Conservation (phyloP, 495 filamentous ascomycete genomes). For the Letharia lupina region DNA sequence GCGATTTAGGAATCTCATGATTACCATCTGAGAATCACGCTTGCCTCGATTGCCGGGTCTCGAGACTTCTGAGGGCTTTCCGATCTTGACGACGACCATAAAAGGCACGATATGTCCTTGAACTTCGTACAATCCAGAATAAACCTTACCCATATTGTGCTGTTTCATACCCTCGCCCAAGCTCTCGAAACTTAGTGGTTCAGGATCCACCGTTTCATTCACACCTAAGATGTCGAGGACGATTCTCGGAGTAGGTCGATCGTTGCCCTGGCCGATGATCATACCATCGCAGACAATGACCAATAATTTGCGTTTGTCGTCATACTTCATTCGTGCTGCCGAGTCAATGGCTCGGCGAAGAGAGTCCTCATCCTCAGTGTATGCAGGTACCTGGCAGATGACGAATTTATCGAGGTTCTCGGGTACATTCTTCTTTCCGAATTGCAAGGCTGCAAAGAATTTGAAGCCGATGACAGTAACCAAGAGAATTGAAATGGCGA, state of each 20-base stretch:
- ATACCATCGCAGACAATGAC: conserved; percentile 96
- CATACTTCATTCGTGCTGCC: conserved; percentile 89
- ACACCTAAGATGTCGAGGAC: conserved; percentile 96
- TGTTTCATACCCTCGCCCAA: conserved; percentile 93
- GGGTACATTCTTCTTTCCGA: conserved; percentile 79
- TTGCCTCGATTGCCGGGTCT: conserved; percentile 97
- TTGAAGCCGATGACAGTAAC: conserved; percentile 83
- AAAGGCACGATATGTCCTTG: conserved; percentile 98
- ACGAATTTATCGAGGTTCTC: conserved; percentile 98
- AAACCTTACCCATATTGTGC: conserved; percentile 99
- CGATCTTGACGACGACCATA: conserved; percentile 93
- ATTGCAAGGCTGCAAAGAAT: conserved; percentile 93
- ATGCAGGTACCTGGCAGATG: conserved; percentile 94
- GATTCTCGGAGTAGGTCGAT: conserved; percentile 88
- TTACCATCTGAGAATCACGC: conserved; percentile 95
- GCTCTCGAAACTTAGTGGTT: conserved; percentile 94
- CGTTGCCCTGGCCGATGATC: conserved; percentile 98
- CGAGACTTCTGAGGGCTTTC: conserved; percentile 93
- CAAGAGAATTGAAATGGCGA: conserved; percentile 80
- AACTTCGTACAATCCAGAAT: conserved; percentile 95
- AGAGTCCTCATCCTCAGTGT: conserved; percentile 97
- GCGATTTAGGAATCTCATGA: conserved; percentile 97
- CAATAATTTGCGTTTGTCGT: conserved; percentile 95
- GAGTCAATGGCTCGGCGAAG: conserved; percentile 95
- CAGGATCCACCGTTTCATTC: conserved; percentile 86